Evolutionary conservation across 2,329 filamentous ascomycete species (phyloP).

Genomic region (Pyrenophora tritici-repentis): DNA sequence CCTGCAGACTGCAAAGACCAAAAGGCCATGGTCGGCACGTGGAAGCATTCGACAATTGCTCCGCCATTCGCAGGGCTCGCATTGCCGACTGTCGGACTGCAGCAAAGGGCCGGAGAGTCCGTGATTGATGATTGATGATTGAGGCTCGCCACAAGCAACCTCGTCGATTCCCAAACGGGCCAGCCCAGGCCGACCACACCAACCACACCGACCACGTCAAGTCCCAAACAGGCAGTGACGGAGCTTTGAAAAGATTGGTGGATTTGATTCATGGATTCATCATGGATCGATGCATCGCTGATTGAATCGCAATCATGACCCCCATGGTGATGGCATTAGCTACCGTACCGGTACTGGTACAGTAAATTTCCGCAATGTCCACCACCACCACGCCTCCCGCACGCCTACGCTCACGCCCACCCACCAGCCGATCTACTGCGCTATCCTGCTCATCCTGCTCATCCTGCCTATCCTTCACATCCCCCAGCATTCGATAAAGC

Average conservation of each 20-base stretch:
- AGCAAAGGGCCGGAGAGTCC: slow-evolving; percentile 6
- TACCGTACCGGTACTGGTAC: too few species aligned
- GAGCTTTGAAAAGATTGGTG: too few species aligned
- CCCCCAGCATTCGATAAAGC: slow-evolving; percentile 13
- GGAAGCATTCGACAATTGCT: slow-evolving; percentile 14
- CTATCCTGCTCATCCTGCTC: neutral
- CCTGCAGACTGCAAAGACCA: slow-evolving; percentile 2
- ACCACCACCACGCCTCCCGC: too few species aligned
- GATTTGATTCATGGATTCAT: too few species aligned
- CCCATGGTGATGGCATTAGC: too few species aligned
- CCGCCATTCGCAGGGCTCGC: slow-evolving; percentile 19
- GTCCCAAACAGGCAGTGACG: too few species aligned
- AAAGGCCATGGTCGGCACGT: slow-evolving; percentile 25
- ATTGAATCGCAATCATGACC: too few species aligned
- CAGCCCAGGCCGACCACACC: neutral
- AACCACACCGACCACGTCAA: too few species aligned
- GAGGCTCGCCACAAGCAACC: too few species aligned
- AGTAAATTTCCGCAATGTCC: neutral
- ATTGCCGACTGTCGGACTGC: slow-evolving; percentile 18
- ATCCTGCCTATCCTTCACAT: neutral
- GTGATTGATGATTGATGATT: too few species aligned
- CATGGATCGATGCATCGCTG: neutral
- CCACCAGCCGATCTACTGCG: slow-evolving; percentile 13
- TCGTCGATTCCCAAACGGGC: neutral
- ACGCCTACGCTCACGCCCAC: too few species aligned